Conservation (phyloP, 2,329 filamentous ascomycete genomes). For the Magnaporthales sp. region DNA sequence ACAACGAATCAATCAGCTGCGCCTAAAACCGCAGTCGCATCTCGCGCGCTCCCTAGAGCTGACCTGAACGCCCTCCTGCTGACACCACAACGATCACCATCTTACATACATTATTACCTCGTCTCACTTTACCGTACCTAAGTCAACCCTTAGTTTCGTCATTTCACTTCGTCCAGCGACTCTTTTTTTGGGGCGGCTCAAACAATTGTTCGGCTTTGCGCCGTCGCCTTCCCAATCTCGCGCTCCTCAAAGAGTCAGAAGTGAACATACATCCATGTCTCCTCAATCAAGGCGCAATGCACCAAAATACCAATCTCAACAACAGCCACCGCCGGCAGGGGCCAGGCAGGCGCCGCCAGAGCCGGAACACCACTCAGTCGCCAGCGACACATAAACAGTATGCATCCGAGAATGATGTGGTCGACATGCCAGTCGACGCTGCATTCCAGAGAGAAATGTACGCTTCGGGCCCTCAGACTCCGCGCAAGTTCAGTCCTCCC, state of each 20-base stretch:
- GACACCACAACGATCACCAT: not conserved
- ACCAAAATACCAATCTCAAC: slow-evolving; percentile 14
- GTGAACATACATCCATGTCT: not conserved
- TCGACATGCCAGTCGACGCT: slow-evolving; percentile 23
- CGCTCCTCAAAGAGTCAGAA: not conserved
- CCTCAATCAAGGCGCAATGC: slow-evolving; percentile 18
- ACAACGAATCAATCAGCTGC: not conserved
- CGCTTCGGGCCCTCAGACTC: slow-evolving; percentile 29
- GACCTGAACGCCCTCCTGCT: not conserved
- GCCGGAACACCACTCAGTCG: slow-evolving; percentile 25
- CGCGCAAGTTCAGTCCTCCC: slow-evolving; percentile 28
- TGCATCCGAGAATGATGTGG: slow-evolving; percentile 46
- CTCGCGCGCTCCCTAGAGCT: not conserved
- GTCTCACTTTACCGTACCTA: not conserved
- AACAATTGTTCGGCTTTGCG: not conserved
- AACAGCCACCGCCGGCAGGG: slow-evolving; percentile 23
- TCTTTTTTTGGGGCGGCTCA: not conserved
- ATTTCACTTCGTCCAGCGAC: not conserved
- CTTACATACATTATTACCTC: not conserved
- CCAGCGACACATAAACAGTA: slow-evolving; percentile 41
- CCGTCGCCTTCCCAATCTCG: not conserved
- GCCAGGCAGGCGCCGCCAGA: slow-evolving; percentile 30
- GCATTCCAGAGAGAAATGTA: slow-evolving; percentile 23
- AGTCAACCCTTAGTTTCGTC: not conserved
- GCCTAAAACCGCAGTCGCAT: not conserved